Evolutionary conservation across 108 stramenopile genomes (phyloP), one percentile per base, ranked within the genome.

Genomic region (Skeletonema costatum): DNA sequence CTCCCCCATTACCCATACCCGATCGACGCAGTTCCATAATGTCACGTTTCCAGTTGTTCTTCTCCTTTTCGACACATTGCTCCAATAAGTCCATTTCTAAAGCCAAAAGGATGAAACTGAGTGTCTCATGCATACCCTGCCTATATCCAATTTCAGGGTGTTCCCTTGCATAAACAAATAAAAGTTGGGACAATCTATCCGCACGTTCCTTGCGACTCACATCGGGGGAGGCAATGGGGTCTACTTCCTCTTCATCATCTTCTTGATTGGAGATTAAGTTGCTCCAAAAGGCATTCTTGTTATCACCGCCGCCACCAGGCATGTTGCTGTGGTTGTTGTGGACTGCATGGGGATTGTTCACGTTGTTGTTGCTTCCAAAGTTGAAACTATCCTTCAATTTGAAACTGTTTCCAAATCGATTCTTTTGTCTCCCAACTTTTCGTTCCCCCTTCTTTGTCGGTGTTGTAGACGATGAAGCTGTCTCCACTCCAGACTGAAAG

Each of bases 121-220:
- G 83, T 62, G 93, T 86, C 62, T 95, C 94, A 63, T 95, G 94
- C 94, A 95, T 95, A 6, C 94, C 94, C 71, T 95, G 92, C 46
- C 92, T 88, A 82, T 95, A 93, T 58, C 92, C 94, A 59, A 91
- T 84, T 11, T 62, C 70, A 1, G 87, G 76, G 41, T 92, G 86
- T 65, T 85, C 87, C 50, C 76, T 71, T 10, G 87, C 78, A 56
- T 87, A 85, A 0, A 87, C 70, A 58, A 82, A 82, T 25, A 87
- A 59, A 2, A 87, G 64, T 67, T 75, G 77, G 0, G 80, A 74
- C 32, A 87, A 60, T 59, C 59, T 33, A 12, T 46, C 73, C 4
- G 82, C 70, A 9, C 87, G 66, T 69, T 87, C 87, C 31, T 67
- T 67, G 14, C 53, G 53, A 25, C 53, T 56, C 6, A 25, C 21